Base-by-base conservation (phyloP, 1,139 yeast species). In the Pichia terricola region DNA sequence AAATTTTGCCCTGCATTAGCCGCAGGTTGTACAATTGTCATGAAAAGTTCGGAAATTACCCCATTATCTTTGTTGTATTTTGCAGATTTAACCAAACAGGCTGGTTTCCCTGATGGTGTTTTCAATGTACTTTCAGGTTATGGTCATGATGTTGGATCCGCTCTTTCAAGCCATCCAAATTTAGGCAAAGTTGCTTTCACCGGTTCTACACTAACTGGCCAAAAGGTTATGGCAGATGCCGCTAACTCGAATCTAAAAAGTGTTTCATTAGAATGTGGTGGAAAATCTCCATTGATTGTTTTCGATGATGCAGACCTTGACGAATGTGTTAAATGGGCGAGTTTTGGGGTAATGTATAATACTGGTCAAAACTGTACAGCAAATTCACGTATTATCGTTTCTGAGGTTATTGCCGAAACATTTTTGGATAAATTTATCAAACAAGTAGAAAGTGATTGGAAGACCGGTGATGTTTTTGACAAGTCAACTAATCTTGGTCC, bases 281-380 rank as follows among this genome's bases (percentile, higher is more conserved):
- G 96, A 49, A 88, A 88, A 61, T 80, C 91, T 25, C 88, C 88
- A 54, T 75, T 77, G 62, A 73, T 76, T 60, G 77, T 73, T 46
- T 81, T 81, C 67, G 81, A 66, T 41, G 96, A 75, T 61, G 84
- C 87, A 27, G 89, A 88, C 59, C 63, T 87, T 40, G 83, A 79
- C 0, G 79, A 79, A 59, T 89, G 94, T 39, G 88, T 82, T 34
- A 83, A 83, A 61, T 85, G 94, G 82, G 80, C 89, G 39, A 87
- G 91, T 28, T 68, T 77, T 52, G 96, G 96, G 54, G 78, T 88
- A 50, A 80, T 85, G 73, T 73, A 72, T 63, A 88, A 88, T 66
- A 77, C 83, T 58, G 96, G 96, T 38, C 96, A 88, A 65, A 81
- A 87, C 43, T 88, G 96, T 69, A 86, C 94, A 37, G 87, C 95